Percentiles rank a stretch among this genome's conserved stretches.
These are phyloP conservation scores for Exserohilum rostratum DNA, from an alignment of 2,329 filamentous ascomycete genomes.

Conservation along the genomic window DNA sequence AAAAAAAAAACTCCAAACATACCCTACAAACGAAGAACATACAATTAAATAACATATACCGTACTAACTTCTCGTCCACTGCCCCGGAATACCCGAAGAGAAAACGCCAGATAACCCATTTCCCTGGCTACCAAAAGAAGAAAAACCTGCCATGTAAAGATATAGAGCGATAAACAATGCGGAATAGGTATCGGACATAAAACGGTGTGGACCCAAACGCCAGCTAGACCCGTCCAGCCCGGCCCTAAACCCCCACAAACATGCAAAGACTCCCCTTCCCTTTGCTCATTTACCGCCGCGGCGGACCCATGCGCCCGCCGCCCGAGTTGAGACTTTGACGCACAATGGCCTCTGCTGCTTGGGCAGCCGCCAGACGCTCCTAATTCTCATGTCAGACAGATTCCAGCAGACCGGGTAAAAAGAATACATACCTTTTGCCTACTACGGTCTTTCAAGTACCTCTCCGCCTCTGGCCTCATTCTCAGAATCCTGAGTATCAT, in stretches of 20 bases:
- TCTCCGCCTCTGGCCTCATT: slow-evolving; percentile 88
- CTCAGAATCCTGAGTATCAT: slow-evolving; percentile 95
- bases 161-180: too few species aligned
- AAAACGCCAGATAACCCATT: neutral
- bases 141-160: neutral
- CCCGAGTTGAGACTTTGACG: slow-evolving; percentile 80
- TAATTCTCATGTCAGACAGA: slow-evolving; percentile 9
- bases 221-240: too few species aligned
- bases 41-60: neutral
- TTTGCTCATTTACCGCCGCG: slow-evolving; percentile 1
- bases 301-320: slow-evolving; percentile 42
- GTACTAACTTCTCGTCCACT: neutral
- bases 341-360: slow-evolving; percentile 92
- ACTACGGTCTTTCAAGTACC: slow-evolving; percentile 87
- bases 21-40: too few species aligned
- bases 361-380: slow-evolving; percentile 85
- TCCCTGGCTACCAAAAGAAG: neutral
- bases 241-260: too few species aligned
- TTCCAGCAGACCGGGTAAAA: neutral
- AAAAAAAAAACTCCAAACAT: too few species aligned
- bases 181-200: neutral
- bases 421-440: slow-evolving; percentile 70
- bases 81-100: neutral
- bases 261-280: too few species aligned
- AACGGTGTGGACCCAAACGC: too few species aligned